phyloP scores from a whole-genome alignment of 192 early-diverging fungal species.

The Gigaspora rosea region DNA sequence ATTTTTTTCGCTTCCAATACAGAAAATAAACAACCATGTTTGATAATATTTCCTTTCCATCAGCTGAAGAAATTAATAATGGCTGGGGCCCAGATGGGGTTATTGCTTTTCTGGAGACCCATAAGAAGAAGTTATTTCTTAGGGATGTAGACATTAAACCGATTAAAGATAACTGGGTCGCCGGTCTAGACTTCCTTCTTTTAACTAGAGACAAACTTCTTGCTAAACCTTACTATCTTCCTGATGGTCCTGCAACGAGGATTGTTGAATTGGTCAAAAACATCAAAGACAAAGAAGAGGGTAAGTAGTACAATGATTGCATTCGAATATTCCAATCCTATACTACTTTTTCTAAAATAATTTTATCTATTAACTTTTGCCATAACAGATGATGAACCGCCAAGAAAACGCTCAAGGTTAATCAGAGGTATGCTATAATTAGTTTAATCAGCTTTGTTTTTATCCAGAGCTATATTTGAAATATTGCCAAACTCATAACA shows the following conservation, averaged over 20 bases:
- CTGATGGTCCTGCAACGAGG: neutral
- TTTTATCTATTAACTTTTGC: slow-evolving; percentile 13
- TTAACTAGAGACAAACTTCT: too few species aligned
- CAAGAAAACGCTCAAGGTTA: slow-evolving; percentile 18
- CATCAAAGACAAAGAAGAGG: neutral
- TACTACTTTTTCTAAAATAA: slow-evolving; percentile 6
- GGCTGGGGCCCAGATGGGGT: neutral
- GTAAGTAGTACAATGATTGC: neutral
- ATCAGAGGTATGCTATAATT: neutral
- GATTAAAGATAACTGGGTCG: neutral
- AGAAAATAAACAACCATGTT: neutral
- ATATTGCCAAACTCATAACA: neutral
- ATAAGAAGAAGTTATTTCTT: neutral
- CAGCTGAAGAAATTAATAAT: neutral
- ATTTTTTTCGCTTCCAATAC: too few species aligned
- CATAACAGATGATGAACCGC: slow-evolving; percentile 16
- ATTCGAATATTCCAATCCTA: neutral
- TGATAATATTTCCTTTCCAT: neutral
- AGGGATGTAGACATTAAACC: neutral
- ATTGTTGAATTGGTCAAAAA: neutral
- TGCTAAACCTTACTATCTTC: too few species aligned
- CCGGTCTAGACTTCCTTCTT: neutral
- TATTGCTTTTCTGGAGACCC: neutral
- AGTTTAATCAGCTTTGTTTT: neutral
- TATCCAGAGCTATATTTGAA: neutral